These are phyloP conservation scores for Dendrobium catenatum DNA, from an alignment of 106 monocot species.

Conservation along the genomic window DNA sequence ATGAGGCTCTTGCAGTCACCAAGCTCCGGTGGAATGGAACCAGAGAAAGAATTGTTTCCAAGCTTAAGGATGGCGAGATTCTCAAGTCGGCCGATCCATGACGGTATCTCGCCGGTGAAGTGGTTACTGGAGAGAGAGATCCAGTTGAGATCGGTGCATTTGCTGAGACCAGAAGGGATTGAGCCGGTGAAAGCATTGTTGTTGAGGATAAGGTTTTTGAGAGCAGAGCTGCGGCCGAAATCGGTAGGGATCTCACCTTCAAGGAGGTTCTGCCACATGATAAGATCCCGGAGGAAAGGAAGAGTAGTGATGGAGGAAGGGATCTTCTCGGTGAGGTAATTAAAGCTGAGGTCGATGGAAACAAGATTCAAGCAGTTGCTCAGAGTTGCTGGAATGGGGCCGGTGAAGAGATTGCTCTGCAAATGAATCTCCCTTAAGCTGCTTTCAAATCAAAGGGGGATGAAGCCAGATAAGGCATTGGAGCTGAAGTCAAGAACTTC, in stretches of 20 bases:
- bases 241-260: conserved; percentile 67
- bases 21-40: conserved; percentile 75
- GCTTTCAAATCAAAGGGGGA: conserved; percentile 24
- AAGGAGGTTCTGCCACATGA: conserved; percentile 84
- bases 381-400: conserved; percentile 40
- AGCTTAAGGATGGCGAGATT: conserved; percentile 89
- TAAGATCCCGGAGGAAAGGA: conserved; percentile 47
- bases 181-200: conserved; percentile 67
- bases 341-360: conserved; percentile 84
- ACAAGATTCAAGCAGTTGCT: conserved; percentile 57
- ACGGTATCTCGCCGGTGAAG: conserved; percentile 60
- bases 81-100: conserved; percentile 59
- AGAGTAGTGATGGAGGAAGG: conserved; percentile 45
- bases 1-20: conserved; percentile 90
- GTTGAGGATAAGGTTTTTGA: conserved; percentile 85
- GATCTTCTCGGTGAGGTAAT: conserved; percentile 58
- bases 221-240: conserved; percentile 18
- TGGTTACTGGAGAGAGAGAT: conserved; percentile 80
- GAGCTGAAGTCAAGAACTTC: conserved; percentile 67
- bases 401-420: conserved; percentile 67
- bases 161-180: conserved; percentile 52
- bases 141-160: conserved; percentile 80
- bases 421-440: conserved; percentile 50
- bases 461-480: conserved; percentile 41
- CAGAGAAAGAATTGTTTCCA: conserved; percentile 86